Conservation (phyloP, 208 protist species). For the Trypanosoma cruzi region DNA sequence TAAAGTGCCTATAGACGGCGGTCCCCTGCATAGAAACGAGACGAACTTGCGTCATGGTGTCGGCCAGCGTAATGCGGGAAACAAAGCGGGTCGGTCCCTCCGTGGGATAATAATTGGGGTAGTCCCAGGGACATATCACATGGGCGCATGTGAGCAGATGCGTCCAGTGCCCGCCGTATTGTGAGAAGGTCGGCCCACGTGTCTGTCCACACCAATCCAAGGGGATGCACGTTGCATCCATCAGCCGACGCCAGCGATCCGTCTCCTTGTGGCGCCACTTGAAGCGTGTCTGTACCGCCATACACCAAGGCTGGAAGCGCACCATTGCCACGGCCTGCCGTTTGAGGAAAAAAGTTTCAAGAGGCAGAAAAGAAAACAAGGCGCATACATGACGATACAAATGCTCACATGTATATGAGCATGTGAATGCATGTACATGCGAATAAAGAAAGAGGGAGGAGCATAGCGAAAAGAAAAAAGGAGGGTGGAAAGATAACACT, state of each 20-base stretch:
- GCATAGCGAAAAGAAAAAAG: neutral
- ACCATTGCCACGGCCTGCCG: constrained; percentile 20
- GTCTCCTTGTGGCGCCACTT: constrained; percentile 93
- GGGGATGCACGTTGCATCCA: constrained; percentile 89
- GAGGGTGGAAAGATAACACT: neutral
- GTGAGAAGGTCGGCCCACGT: constrained; percentile 68
- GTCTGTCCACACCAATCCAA: constrained; percentile 89
- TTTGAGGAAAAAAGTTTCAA: neutral
- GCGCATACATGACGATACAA: neutral
- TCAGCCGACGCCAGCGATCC: constrained; percentile 88
- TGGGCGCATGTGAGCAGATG: constrained; percentile 91
- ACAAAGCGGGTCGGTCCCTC: constrained; percentile 85
- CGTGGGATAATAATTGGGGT: constrained; percentile 90
- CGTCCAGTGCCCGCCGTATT: constrained; percentile 90
- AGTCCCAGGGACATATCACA: constrained; percentile 91
- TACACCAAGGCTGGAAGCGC: constrained; percentile 88
- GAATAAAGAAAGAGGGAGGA: neutral
- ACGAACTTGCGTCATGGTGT: constrained; percentile 89
- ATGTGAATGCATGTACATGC: neutral
- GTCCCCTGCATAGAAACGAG: constrained; percentile 79
- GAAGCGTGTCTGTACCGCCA: constrained; percentile 90
- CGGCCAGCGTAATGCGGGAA: constrained; percentile 82
- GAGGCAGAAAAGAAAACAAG: constrained; percentile 9
- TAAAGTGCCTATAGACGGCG: constrained; percentile 89
- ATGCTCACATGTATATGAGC: neutral